Evolutionary conservation across 164 flowering plant genomes (phyloP), one percentile per base, ranked within the genome.

Genomic region (Tetrastigma voinierianum): DNA sequence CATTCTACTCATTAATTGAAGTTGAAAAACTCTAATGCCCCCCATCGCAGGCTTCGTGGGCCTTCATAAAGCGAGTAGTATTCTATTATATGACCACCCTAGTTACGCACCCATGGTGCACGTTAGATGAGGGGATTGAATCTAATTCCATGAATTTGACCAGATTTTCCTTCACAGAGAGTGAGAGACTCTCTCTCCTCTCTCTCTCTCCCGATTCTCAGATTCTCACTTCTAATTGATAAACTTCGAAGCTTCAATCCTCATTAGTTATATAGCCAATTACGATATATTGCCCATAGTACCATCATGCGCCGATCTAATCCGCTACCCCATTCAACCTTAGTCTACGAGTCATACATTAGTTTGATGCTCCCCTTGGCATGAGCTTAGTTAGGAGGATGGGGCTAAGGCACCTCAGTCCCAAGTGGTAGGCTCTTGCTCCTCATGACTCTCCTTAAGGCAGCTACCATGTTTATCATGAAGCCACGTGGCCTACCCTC

Each of bases 201-300:
- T n/a, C n/a, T n/a, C n/a, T n/a, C n/a, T n/a, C n/a, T n/a, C n/a
- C n/a, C n/a, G n/a, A n/a, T n/a, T n/a, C n/a, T n/a, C n/a, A n/a
- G n/a, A n/a, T n/a, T n/a, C n/a, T n/a, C n/a, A n/a, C n/a, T n/a
- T n/a, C n/a, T n/a, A 21, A 3, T 46, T n/a, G 40, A 25, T 20
- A 61, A 46, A 25, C 64, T 40, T 44, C 18, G 13, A n/a, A n/a
- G n/a, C n/a, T n/a, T n/a, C n/a, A n/a, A n/a, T 10, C 64, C 64
- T 7, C 49, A 18, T 20, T 18, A 10, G 51, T 12, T 40, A 51
- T 10, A 61, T 46, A 61, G 13, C 43, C 47, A 59, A n/a, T 44
- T 24, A 13, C 68, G 19, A 15, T 23, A 10, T 40, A 24, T 64
- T 11, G n/a, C 21, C 12, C 51, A 2, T 13, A 45, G 15, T 14